These are phyloP conservation scores for Auricularia sp. DNA, from an alignment of 768 basidiomycete species.

Conservation along the genomic window DNA sequence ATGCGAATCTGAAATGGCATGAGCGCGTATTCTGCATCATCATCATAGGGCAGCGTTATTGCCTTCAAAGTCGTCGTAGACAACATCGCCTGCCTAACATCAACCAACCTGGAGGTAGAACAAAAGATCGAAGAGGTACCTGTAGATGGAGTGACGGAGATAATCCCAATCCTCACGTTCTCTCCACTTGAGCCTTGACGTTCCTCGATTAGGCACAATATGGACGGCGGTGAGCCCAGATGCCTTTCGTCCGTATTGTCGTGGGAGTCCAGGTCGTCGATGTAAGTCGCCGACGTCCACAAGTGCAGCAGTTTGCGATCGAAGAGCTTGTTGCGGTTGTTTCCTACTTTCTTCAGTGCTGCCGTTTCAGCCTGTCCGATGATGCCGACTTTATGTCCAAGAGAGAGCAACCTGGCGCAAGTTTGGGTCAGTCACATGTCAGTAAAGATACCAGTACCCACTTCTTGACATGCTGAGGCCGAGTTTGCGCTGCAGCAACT, in stretches of 20 bases:
- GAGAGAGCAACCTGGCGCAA: constrained; percentile 51
- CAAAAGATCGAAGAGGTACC: neutral
- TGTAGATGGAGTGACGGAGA: constrained; percentile 75
- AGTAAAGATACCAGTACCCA: constrained; percentile 1
- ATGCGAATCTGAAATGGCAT: constrained; percentile 44
- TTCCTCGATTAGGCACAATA: constrained; percentile 66
- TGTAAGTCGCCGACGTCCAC: constrained; percentile 86
- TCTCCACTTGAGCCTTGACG: constrained; percentile 24
- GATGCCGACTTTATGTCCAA: constrained; percentile 66
- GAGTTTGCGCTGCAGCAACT: neutral
- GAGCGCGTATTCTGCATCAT: constrained; percentile 1
- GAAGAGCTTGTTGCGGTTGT: constrained; percentile 66
- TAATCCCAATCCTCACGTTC: constrained; percentile 50
- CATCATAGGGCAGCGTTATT: constrained; percentile 5
- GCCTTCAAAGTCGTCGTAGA: constrained; percentile 91
- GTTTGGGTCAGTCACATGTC: neutral
- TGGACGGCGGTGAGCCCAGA: constrained; percentile 48
- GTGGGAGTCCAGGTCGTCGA: constrained; percentile 45
- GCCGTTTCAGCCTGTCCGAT: constrained; percentile 80
- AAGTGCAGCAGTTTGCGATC: constrained; percentile 64
- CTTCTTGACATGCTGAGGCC: constrained; percentile 8
- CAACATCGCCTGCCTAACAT: constrained; percentile 54
- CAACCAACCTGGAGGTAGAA: neutral
- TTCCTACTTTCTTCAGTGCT: constrained; percentile 75
- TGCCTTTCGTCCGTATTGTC: constrained; percentile 22